A percentile compares a stretch with the other conserved stretches of the same genome.
Evolutionary conservation across 2,329 filamentous ascomycete species (phyloP).

Genomic region (Penicillium sp.): DNA sequence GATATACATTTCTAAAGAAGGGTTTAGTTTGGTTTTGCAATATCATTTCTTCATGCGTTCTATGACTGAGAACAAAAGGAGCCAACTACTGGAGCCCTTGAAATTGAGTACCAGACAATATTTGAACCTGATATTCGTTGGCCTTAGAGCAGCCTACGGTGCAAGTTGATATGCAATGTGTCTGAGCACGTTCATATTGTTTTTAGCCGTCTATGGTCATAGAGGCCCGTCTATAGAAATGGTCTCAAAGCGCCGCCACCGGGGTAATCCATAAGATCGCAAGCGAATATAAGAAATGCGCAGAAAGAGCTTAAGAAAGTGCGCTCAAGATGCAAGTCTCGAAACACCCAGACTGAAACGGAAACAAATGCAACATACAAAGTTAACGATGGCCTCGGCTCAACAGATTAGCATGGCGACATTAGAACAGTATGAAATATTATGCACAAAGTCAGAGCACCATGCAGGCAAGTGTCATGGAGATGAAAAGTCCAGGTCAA

Average conservation of each 20-base stretch:
- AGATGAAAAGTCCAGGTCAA: neutral
- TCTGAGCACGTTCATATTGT: neutral
- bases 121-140: too few relatives aligned
- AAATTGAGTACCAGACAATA: neutral
- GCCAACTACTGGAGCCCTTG: neutral
- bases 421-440: neutral
- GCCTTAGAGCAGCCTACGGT: neutral
- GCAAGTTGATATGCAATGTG: neutral
- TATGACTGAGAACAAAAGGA: neutral
- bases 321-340: conserved; percentile 11
- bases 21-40: conserved; percentile 28
- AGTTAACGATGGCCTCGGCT: neutral
- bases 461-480: neutral
- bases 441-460: neutral
- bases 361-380: neutral
- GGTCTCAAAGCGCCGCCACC: conserved; percentile 16
- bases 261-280: conserved; percentile 19
- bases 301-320: neutral
- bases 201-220: conserved; percentile 10
- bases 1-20: conserved; percentile 34
- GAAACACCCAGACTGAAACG: neutral
- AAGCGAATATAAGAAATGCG: conserved; percentile 7
- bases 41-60: conserved; percentile 11
- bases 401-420: neutral
- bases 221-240: conserved; percentile 17